These are phyloP conservation scores for Castanea mollissima DNA, from an alignment of 306 rosid species.

Conservation along the genomic window DNA sequence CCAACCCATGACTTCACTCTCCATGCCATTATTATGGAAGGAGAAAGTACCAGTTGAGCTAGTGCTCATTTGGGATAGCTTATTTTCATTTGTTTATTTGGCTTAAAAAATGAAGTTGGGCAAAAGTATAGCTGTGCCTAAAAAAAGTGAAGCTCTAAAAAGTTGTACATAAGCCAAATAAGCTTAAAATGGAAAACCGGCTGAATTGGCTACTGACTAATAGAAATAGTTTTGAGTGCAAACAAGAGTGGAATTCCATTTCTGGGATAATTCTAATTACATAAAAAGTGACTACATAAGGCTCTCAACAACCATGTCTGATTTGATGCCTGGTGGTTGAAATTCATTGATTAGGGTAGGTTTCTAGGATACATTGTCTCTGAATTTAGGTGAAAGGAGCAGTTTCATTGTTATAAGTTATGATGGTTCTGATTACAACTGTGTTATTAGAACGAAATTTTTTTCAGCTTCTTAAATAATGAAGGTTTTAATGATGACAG, in stretches of 20 bases:
- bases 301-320: not conserved
- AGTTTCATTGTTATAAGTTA: not conserved
- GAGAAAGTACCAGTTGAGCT: too few relatives aligned
- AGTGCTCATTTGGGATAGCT: too few relatives aligned
- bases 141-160: too few relatives aligned
- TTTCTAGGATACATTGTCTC: not conserved
- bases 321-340: not conserved
- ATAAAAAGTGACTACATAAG: not conserved
- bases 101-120: too few relatives aligned
- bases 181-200: too few relatives aligned
- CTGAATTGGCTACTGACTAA: not conserved
- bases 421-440: not conserved
- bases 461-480: slow-evolving; percentile 18
- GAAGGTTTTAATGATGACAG: slow-evolving; percentile 52
- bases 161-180: too few relatives aligned
- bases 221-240: not conserved
- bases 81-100: too few relatives aligned
- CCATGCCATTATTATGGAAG: too few relatives aligned
- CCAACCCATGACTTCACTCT: too few relatives aligned
- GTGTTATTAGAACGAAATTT: not conserved
- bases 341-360: not conserved
- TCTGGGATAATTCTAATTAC: not conserved
- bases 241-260: not conserved
- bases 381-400: not conserved
- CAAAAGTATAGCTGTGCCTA: too few relatives aligned